Percentiles rank a stretch among this genome's conserved stretches.
These are phyloP conservation scores for Parietichytrium sp. DNA, from an alignment of 108 stramenopile genomes.

Conservation along the genomic window DNA sequence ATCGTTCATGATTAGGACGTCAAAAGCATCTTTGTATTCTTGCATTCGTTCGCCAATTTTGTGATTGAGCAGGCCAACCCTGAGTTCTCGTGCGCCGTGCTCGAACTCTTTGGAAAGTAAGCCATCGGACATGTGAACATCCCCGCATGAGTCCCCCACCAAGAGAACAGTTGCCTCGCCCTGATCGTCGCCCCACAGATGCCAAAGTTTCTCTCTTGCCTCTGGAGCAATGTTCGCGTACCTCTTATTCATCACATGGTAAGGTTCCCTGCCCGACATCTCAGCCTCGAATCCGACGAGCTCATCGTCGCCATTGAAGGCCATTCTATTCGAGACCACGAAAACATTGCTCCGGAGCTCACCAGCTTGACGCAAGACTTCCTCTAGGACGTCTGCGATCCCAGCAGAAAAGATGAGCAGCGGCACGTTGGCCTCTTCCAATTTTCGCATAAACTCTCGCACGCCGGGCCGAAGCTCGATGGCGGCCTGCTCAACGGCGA, in stretches of 20 bases:
- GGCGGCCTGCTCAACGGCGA: not conserved
- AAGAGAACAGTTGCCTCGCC: constrained; percentile 16
- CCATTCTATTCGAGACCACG: constrained; percentile 21
- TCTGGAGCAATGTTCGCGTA: not conserved
- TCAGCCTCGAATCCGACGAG: constrained; percentile 30
- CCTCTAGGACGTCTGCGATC: constrained; percentile 42
- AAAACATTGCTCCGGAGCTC: not conserved
- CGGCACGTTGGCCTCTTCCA: not conserved
- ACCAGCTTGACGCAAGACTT: not conserved
- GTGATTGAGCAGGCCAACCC: constrained; percentile 42
- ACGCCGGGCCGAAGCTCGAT: constrained; percentile 30
- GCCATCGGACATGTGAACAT: constrained; percentile 43
- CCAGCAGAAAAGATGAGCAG: constrained; percentile 45
- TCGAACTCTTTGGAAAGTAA: constrained; percentile 1
- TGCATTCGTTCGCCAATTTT: constrained; percentile 38
- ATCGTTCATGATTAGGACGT: constrained; percentile 39
- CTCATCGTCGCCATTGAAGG: not conserved
- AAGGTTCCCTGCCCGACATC: not conserved
- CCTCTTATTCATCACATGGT: constrained; percentile 44
- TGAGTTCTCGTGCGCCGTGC: not conserved
- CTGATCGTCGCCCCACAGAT: not conserved
- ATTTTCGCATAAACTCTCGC: not conserved
- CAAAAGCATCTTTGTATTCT: not conserved
- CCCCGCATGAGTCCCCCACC: constrained; percentile 34
- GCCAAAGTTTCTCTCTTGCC: not conserved